Percentiles rank a stretch among this genome's conserved stretches.
Conservation (phyloP, 2,329 filamentous ascomycete species). For the Zymoseptoria tritici region DNA sequence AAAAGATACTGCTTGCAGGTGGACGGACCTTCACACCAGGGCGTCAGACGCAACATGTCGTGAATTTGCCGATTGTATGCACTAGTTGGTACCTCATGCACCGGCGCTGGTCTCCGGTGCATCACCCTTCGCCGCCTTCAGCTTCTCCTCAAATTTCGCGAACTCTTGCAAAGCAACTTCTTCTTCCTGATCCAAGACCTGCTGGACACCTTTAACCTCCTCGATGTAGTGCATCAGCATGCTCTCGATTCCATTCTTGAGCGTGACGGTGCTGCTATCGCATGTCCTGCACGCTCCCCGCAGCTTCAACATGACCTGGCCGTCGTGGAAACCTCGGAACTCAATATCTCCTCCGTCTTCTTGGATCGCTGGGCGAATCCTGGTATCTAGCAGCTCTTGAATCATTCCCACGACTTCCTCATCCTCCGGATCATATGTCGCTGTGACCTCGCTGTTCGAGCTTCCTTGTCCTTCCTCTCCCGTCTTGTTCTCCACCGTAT, state of each 20-base stretch:
- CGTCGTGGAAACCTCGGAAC: slow-evolving; percentile 80
- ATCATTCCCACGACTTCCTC: slow-evolving; percentile 96
- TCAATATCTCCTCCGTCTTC: slow-evolving; percentile 98
- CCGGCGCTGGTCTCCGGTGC: not conserved
- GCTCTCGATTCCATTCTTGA: slow-evolving; percentile 96
- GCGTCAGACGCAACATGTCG: not conserved
- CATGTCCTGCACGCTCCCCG: slow-evolving; percentile 91
- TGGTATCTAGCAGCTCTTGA: slow-evolving; percentile 90
- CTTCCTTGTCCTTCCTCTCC: slow-evolving; percentile 44
- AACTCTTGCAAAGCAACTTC: slow-evolving; percentile 82
- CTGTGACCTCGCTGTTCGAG: slow-evolving; percentile 53
- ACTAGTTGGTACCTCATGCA: not conserved
- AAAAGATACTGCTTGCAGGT: not conserved
- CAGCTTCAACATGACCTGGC: slow-evolving; percentile 64
- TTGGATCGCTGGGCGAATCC: slow-evolving; percentile 91
- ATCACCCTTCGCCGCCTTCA: slow-evolving; percentile 52
- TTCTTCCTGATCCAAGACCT: slow-evolving; percentile 87
- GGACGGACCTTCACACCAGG: not conserved
- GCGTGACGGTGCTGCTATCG: slow-evolving; percentile 90
- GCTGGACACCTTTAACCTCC: slow-evolving; percentile 86
- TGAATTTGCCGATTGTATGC: not conserved
- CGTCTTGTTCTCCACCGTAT: slow-evolving; percentile 54
- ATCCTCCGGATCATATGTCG: slow-evolving; percentile 83
- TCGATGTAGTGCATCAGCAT: slow-evolving; percentile 92
- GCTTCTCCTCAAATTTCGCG: slow-evolving; percentile 86